Conservation (phyloP, 2,329 filamentous ascomycete genomes). For the Curvularia verruculosa region DNA sequence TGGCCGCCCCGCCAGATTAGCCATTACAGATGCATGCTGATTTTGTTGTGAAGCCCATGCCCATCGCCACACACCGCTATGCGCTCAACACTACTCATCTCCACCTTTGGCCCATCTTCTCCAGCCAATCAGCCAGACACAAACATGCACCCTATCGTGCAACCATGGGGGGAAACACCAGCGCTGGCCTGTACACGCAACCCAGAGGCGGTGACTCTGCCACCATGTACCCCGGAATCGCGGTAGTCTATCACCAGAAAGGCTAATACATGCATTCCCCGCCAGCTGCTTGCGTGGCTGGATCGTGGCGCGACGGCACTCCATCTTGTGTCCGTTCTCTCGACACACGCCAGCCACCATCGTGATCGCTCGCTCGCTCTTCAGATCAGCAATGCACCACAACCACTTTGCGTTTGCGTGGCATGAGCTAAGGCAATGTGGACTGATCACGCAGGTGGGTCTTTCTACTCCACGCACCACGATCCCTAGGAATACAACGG, state of each 20-base stretch:
- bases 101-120: neutral
- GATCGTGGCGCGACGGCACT: neutral
- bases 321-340: neutral
- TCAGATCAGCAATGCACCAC: neutral
- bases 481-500: neutral
- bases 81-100: neutral
- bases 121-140: neutral
- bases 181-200: neutral
- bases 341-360: neutral
- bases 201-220: neutral
- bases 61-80: slow-evolving; percentile 14
- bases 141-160: neutral
- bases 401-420: neutral
- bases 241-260: neutral
- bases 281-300: slow-evolving; percentile 28
- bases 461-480: neutral
- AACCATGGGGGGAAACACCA: neutral
- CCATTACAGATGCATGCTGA: slow-evolving; percentile 9
- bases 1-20: neutral
- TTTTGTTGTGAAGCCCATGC: slow-evolving; percentile 6
- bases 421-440: neutral
- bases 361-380: neutral
- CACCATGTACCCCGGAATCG: neutral
- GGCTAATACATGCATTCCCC: slow-evolving; percentile 10
- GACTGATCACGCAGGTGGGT: neutral